A percentile compares a stretch with the other conserved stretches of the same genome.
These are phyloP conservation scores for Niveomyces coronatus DNA, from an alignment of 2,329 filamentous ascomycete species.

Conservation along the genomic window DNA sequence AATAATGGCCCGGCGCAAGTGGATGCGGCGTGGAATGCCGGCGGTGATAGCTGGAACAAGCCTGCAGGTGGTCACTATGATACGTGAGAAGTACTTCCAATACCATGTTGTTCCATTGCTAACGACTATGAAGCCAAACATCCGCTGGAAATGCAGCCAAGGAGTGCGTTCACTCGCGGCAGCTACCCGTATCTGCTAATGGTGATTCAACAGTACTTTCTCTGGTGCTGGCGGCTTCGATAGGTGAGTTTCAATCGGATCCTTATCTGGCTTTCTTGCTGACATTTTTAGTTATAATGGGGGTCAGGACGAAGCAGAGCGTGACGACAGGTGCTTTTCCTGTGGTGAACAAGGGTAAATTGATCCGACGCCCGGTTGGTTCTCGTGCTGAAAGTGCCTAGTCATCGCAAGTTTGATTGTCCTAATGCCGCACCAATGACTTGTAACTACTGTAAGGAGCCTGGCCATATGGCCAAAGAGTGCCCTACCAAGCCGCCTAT, in stretches of 20 bases:
- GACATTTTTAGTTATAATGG: conserved; percentile 7
- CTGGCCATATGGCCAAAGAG: conserved; percentile 46
- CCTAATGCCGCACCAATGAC: conserved; percentile 21
- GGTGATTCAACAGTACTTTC: not conserved
- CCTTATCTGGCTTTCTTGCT: no score
- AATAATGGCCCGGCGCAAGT: conserved; percentile 4
- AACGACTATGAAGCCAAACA: no score
- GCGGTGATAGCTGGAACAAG: not conserved
- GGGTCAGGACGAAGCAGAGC: conserved; percentile 11
- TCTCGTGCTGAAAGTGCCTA: conserved; percentile 1
- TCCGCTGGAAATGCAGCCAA: no score
- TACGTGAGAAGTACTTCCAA: no score
- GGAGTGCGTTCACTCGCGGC: no score
- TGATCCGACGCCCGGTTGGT: not conserved
- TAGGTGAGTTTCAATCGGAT: not conserved
- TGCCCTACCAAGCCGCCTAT: conserved; percentile 50
- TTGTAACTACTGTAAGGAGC: conserved; percentile 38
- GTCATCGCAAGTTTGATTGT: conserved; percentile 26
- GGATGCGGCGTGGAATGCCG: not conserved
- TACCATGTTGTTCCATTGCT: no score
- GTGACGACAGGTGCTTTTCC: conserved; percentile 24
- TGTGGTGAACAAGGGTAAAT: conserved; percentile 27
- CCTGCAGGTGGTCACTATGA: not conserved
- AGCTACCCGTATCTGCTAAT: no score
- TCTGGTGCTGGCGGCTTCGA: not conserved